Evolutionary conservation across 495 filamentous ascomycete genomes (phyloP).

Genomic region (Daldinia loculata): DNA sequence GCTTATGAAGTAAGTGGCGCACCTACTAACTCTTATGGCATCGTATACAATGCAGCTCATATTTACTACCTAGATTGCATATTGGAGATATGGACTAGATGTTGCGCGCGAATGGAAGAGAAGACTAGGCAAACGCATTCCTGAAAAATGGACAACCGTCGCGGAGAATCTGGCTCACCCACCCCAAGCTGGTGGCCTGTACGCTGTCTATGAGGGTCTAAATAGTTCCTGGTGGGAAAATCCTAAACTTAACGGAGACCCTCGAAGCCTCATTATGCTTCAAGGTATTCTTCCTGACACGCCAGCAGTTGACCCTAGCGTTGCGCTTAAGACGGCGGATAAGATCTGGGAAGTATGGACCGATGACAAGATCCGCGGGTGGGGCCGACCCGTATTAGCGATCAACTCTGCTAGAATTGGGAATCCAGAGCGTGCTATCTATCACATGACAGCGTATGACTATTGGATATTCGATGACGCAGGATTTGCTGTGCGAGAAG

Average conservation of each 20-base stretch:
- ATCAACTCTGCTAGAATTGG: constrained; percentile 51
- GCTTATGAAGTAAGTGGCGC: constrained; percentile 39
- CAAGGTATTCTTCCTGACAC: constrained; percentile 51
- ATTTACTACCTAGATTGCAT: constrained; percentile 46
- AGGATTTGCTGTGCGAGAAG: constrained; percentile 52
- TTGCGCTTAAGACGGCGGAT: constrained; percentile 46
- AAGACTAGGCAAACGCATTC: constrained; percentile 45
- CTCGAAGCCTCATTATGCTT: constrained; percentile 52
- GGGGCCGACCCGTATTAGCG: constrained; percentile 53
- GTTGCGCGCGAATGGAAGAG: constrained; percentile 46
- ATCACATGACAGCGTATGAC: constrained; percentile 47
- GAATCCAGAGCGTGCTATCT: constrained; percentile 47
- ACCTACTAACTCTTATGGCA: not conserved
- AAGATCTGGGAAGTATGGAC: constrained; percentile 51
- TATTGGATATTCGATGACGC: constrained; percentile 54
- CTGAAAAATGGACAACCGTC: constrained; percentile 48
- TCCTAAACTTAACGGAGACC: constrained; percentile 48
- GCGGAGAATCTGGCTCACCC: constrained; percentile 49
- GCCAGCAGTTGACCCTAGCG: constrained; percentile 44
- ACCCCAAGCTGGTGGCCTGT: constrained; percentile 48
- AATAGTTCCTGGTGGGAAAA: constrained; percentile 52
- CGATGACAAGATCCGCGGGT: constrained; percentile 51
- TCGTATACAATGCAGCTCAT: not conserved
- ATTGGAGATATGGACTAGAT: constrained; percentile 59
- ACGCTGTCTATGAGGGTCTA: constrained; percentile 52